Conservation (phyloP, 1,284 basidiomycete genomes). For the Spongispora temasekensis region DNA sequence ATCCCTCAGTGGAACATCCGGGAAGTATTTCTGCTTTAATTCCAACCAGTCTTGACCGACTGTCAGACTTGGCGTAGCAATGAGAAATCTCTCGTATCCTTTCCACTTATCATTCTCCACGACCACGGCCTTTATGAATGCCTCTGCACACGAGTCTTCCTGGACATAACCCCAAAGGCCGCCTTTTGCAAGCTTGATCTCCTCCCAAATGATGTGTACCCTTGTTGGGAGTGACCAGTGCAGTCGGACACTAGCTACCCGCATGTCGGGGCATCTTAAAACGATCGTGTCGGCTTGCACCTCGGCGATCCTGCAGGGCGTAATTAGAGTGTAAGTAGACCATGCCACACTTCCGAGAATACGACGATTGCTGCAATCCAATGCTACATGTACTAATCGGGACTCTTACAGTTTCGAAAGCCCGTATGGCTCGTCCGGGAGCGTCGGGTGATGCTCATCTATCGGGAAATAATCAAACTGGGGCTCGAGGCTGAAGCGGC, state of each 20-base stretch:
- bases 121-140: constrained; percentile 61
- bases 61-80: constrained; percentile 58
- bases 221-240: constrained; percentile 58
- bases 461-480: constrained; percentile 72
- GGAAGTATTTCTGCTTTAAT: constrained; percentile 52
- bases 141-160: constrained; percentile 59
- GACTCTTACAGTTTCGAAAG: constrained; percentile 65
- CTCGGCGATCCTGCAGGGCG: constrained; percentile 55
- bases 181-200: constrained; percentile 44
- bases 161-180: constrained; percentile 79
- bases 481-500: constrained; percentile 52
- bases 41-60: constrained; percentile 43
- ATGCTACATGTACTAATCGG: too few relatives aligned
- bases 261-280: constrained; percentile 57
- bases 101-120: constrained; percentile 39
- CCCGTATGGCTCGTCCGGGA: constrained; percentile 76
- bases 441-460: constrained; percentile 67
- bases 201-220: constrained; percentile 35
- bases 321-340: constrained; percentile 9
- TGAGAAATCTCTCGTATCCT: constrained; percentile 69
- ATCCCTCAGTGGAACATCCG: constrained; percentile 52
- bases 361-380: too few relatives aligned
- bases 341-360: neutral
- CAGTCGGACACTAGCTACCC: constrained; percentile 68
- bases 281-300: constrained; percentile 66